Percentiles rank a stretch among this genome's conserved stretches.
Conservation (phyloP, 148 eudicot species). For the Spergularia marina region DNA sequence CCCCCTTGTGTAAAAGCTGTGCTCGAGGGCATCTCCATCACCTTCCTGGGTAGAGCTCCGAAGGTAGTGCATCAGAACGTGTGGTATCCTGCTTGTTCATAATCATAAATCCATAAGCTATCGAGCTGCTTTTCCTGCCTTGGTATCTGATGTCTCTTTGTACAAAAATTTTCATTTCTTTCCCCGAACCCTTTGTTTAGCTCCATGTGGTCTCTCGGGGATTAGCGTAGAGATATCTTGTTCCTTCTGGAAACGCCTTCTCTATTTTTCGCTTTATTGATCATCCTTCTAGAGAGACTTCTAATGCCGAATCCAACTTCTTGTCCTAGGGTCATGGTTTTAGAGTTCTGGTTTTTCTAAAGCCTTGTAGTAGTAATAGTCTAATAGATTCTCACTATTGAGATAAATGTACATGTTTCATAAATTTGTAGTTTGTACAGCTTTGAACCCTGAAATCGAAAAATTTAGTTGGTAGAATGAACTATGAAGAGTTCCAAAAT, state of each 20-base stretch:
- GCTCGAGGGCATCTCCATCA: neutral
- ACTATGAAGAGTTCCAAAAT: neutral
- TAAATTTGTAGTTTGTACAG: neutral
- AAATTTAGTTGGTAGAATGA: neutral
- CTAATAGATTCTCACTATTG: neutral
- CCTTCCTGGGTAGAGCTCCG: conserved; percentile 4
- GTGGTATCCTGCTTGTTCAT: conserved; percentile 3
- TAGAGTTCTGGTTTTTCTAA: neutral
- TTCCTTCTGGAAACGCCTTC: neutral
- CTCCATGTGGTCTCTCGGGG: neutral
- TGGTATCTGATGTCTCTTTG: conserved; percentile 8
- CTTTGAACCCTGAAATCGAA: neutral
- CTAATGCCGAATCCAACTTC: neutral
- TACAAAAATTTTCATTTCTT: neutral
- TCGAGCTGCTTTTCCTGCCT: too few relatives aligned
- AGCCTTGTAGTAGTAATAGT: neutral
- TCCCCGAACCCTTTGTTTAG: neutral
- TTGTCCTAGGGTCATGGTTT: neutral
- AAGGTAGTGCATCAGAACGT: neutral
- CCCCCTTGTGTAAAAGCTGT: conserved; percentile 1
- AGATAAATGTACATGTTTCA: neutral
- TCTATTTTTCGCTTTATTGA: neutral
- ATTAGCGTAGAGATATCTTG: conserved; percentile 6
- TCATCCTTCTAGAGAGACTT: neutral
- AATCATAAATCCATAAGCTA: too few relatives aligned